phyloP scores from a whole-genome alignment of 768 basidiomycete species.

The Hemileccinum rubropunctum region DNA sequence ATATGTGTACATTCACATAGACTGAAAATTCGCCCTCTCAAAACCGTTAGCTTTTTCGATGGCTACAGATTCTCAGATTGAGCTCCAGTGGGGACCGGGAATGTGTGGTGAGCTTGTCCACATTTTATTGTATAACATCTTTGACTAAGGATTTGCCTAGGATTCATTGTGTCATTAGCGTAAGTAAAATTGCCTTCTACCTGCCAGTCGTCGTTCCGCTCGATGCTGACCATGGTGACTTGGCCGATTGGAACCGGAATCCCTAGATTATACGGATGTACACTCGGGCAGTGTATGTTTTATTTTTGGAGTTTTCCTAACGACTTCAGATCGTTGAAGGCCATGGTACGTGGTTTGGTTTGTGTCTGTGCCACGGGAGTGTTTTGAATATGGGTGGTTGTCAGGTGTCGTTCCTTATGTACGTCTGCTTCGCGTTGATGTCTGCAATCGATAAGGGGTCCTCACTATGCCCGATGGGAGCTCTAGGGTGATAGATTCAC shows the following conservation, averaged over 20 bases:
- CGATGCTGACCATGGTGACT: not conserved
- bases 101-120: slow-evolving; percentile 1
- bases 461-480: not conserved
- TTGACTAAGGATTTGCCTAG: not conserved
- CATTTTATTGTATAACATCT: too few species aligned
- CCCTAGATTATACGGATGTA: slow-evolving; percentile 11
- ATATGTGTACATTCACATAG: too few species aligned
- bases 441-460: too few species aligned
- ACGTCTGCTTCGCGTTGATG: not conserved
- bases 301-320: slow-evolving; percentile 9
- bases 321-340: slow-evolving; percentile 7
- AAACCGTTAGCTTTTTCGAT: not conserved
- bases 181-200: not conserved
- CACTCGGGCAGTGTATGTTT: slow-evolving; percentile 7
- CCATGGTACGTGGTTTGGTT: not conserved
- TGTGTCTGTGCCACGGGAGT: too few species aligned
- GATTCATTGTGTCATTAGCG: slow-evolving; percentile 1
- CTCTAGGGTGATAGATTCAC: not conserved
- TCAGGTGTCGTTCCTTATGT: slow-evolving; percentile 5
- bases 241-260: not conserved
- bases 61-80: not conserved
- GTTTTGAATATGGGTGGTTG: not conserved
- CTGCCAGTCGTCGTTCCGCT: too few species aligned
- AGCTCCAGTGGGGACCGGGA: not conserved
- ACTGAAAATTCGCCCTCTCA: too few species aligned